Conservation (phyloP, 2,329 filamentous ascomycete species). For the Cladosporium sp. region DNA sequence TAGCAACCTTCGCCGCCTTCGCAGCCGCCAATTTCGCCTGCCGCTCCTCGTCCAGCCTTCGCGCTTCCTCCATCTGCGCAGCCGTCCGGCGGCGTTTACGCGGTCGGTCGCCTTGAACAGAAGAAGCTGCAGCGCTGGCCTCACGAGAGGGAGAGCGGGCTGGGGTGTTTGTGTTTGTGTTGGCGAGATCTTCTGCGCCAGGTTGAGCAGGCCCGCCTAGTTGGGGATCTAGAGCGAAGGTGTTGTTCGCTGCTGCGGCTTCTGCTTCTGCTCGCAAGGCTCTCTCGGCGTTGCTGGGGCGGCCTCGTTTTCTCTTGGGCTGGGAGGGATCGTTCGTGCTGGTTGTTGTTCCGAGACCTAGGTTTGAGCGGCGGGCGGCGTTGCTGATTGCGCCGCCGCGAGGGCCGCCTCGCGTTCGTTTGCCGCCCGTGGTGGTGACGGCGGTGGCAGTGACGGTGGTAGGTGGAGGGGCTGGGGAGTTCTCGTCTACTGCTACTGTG, state of each 20-base stretch:
- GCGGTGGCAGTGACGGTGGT: no score
- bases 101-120: not conserved
- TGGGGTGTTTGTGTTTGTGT: not conserved
- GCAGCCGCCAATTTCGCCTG: not conserved
- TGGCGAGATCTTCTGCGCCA: not conserved
- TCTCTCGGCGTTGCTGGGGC: slow-evolving; percentile 11
- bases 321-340: not conserved
- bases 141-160: not conserved
- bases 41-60: slow-evolving; percentile 4
- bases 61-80: slow-evolving; percentile 15
- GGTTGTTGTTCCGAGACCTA: slow-evolving; percentile 6
- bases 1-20: not conserved
- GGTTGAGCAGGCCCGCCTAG: not conserved
- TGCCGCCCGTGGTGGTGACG: not conserved
- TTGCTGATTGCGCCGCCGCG: slow-evolving; percentile 5
- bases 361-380: slow-evolving; percentile 5
- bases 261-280: not conserved
- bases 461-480: not conserved
- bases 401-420: not conserved
- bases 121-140: not conserved
- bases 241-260: not conserved
- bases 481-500: not conserved
- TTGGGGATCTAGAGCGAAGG: not conserved
- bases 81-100: slow-evolving; percentile 11
- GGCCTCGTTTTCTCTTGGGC: slow-evolving; percentile 6